Base-by-base conservation (phyloP, 148 eudicot genomes). In the Rheum nobile region DNA sequence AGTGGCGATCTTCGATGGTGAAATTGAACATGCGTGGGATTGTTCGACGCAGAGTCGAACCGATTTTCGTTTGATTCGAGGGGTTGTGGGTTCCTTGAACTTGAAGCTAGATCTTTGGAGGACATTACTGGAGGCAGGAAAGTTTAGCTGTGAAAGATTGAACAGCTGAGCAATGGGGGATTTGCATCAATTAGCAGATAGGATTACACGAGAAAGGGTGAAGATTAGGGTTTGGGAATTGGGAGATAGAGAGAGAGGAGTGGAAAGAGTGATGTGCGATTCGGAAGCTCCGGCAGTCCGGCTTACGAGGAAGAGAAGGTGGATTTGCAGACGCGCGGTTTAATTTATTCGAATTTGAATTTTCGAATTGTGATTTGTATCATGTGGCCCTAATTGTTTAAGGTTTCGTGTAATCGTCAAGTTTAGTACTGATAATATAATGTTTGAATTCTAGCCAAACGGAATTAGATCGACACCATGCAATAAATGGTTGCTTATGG, bases 1-100 rank as follows among this genome's bases (percentile, higher is more conserved):
- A 87, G 77, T 69, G 91, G 91, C 17, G 88, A 71, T 48, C 91
- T 77, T 2, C 78, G 77, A 63, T 82, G 84, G 14, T 77, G 76
- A n/a, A 68, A 47, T 29, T 76, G 71, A 39, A 24, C 75, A 48
- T 46, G 38, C n/a, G 68, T 32, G 8, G 74, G 35, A 47, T n/a
- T 72, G 61, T 16, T 72, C 29, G 68, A 63, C 11, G 75, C 71
- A 7, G 47, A 74, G 7, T 78, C 79, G 74, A 81, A 79, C 4
- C 74, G 79, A 29, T 85, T 83, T 67, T 87, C 91, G 57, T 80
- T 85, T 42, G 71, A 76, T 34, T 76, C 82, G 26, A 43, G 34
- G 10, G 48, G 50, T 39, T 77, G 71, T 12, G 41, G 28, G 39
- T 24, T 48, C 63, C 74, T 79, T 21, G 47, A 39, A 29, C 47